These are phyloP conservation scores for Acephala macrosclerotiorum DNA, from an alignment of 2,329 filamentous ascomycete genomes.

Conservation along the genomic window DNA sequence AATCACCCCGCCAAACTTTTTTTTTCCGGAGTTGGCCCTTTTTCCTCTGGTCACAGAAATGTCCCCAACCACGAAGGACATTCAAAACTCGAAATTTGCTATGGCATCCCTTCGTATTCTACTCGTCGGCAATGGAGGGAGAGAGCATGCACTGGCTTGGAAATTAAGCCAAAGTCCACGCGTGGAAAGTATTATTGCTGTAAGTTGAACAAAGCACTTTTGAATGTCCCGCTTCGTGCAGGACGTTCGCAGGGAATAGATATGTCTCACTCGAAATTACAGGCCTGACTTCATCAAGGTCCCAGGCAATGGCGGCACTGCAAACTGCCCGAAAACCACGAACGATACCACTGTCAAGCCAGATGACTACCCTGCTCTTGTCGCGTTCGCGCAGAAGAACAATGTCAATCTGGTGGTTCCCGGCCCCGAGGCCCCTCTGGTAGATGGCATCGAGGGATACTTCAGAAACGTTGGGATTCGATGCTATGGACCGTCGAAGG, in stretches of 20 bases:
- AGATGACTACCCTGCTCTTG: constrained; percentile 79
- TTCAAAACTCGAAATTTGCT: neutral
- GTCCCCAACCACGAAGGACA: neutral
- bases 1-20: constrained; percentile 15
- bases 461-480: constrained; percentile 60
- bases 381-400: constrained; percentile 76
- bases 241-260: neutral
- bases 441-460: constrained; percentile 86
- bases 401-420: constrained; percentile 84
- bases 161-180: constrained; percentile 84
- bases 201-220: constrained; percentile 38
- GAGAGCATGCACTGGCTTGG: constrained; percentile 95
- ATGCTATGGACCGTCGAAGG: constrained; percentile 81
- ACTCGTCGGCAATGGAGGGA: constrained; percentile 90
- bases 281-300: constrained; percentile 65
- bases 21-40: constrained; percentile 8
- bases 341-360: constrained; percentile 74
- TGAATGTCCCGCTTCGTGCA: neutral
- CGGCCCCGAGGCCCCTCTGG: constrained; percentile 92
- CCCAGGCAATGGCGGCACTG: constrained; percentile 89
- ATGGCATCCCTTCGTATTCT: constrained; percentile 64
- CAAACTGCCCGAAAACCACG: constrained; percentile 70
- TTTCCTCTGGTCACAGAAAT: constrained; percentile 2
- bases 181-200: constrained; percentile 76
- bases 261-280: neutral